Conservation (phyloP, 129 eudicot genomes). For the Centella asiatica region DNA sequence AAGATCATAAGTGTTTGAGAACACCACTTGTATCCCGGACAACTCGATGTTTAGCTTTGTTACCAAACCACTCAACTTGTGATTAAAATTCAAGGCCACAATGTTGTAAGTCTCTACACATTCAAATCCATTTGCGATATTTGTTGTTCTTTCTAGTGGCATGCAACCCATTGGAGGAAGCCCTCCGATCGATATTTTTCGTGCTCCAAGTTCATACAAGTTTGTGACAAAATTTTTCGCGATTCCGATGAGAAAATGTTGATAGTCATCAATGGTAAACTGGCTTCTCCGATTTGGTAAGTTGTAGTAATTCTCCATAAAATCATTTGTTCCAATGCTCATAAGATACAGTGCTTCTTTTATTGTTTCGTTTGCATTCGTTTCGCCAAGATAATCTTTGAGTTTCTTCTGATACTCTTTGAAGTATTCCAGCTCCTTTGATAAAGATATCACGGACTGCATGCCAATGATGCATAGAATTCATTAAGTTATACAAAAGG, state of each 20-base stretch:
- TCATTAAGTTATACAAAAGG: background rate
- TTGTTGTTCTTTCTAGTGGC: constrained; percentile 33
- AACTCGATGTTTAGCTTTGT: constrained; percentile 16
- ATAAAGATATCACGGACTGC: constrained; percentile 54
- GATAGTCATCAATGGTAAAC: constrained; percentile 32
- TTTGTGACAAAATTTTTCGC: constrained; percentile 24
- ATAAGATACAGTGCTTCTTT: constrained; percentile 34
- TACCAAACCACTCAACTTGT: constrained; percentile 15
- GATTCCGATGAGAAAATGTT: constrained; percentile 29
- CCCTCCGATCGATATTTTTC: constrained; percentile 26
- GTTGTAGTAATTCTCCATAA: constrained; percentile 50
- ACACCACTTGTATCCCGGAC: constrained; percentile 15
- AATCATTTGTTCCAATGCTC: constrained; percentile 46
- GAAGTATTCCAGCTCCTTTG: constrained; percentile 42
- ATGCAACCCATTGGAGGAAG: constrained; percentile 36
- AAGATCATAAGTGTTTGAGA: constrained; percentile 24
- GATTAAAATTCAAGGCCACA: constrained; percentile 25
- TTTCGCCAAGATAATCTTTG: constrained; percentile 24
- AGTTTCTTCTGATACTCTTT: constrained; percentile 46
- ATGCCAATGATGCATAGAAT: background rate
- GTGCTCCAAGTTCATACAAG: constrained; percentile 24
- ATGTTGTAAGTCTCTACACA: constrained; percentile 26
- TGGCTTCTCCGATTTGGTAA: constrained; percentile 27
- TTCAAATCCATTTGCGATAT: background rate
- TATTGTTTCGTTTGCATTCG: constrained; percentile 27